Conservation (phyloP, 345 rosid species). For the Gossypium rotundifolium region DNA sequence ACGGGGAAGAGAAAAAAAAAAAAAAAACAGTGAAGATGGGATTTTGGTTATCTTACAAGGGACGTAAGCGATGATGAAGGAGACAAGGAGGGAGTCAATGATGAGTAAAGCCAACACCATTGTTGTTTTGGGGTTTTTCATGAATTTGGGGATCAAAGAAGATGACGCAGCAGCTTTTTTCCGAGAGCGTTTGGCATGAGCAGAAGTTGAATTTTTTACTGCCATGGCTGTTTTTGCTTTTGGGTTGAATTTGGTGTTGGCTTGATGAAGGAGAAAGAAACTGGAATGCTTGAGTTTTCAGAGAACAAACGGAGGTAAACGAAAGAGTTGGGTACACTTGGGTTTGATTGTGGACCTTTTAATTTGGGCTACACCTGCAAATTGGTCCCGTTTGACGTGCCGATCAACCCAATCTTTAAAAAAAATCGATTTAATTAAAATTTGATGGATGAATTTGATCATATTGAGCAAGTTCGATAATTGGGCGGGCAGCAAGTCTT, state of each 20-base stretch:
- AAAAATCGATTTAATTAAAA: too few species aligned
- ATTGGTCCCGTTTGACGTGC: not conserved
- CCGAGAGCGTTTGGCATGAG: constrained; percentile 23
- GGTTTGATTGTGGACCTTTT: not conserved
- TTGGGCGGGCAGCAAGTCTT: not conserved
- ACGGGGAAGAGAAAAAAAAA: not conserved
- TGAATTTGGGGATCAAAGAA: constrained; percentile 16
- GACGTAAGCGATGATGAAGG: constrained; percentile 66
- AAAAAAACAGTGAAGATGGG: not conserved
- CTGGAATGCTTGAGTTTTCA: not conserved
- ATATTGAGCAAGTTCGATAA: not conserved
- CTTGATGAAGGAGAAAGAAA: not conserved
- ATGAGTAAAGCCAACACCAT: constrained; percentile 46
- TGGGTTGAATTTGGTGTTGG: not conserved
- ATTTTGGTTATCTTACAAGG: constrained; percentile 53
- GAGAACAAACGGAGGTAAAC: not conserved
- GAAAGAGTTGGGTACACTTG: not conserved
- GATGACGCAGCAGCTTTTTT: constrained; percentile 9
- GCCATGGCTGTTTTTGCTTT: constrained; percentile 17
- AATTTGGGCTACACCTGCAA: not conserved
- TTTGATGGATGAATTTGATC: too few species aligned
- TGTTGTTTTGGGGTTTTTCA: constrained; percentile 31
- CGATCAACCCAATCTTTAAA: not conserved
- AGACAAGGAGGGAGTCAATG: constrained; percentile 55
- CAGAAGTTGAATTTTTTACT: constrained; percentile 4